Evolutionary conservation across 2,329 filamentous ascomycete species (phyloP).

Genomic region (Penicillium sp.): DNA sequence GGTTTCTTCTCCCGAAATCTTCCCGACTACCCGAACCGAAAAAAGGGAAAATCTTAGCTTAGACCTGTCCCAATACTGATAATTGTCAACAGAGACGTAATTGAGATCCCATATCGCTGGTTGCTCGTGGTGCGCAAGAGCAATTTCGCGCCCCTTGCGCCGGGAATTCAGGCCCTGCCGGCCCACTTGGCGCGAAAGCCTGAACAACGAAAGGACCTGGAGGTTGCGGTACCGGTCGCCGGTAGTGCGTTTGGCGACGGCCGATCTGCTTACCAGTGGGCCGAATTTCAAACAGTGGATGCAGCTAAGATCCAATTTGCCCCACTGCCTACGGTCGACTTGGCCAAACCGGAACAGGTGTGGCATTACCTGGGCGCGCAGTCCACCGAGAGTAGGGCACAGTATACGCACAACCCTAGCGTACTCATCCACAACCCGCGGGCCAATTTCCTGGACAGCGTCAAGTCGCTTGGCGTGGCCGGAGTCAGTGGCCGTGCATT

Average conservation of each 20-base stretch:
- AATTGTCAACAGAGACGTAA: constrained; percentile 47
- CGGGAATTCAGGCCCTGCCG: constrained; percentile 48
- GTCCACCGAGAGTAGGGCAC: constrained; percentile 86
- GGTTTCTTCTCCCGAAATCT: constrained; percentile 4
- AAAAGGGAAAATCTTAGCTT: neutral
- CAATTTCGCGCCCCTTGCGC: constrained; percentile 48
- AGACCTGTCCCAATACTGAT: constrained; percentile 13
- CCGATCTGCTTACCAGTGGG: constrained; percentile 62
- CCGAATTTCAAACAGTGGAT: constrained; percentile 70
- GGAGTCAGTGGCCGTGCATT: constrained; percentile 25
- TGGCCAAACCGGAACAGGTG: constrained; percentile 70
- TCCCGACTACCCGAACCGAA: constrained; percentile 9
- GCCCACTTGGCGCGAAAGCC: constrained; percentile 51
- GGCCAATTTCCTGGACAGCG: constrained; percentile 51
- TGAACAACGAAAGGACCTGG: constrained; percentile 55
- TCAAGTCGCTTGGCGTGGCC: constrained; percentile 41
- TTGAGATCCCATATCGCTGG: constrained; percentile 62
- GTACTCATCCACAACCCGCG: constrained; percentile 49
- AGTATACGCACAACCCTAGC: constrained; percentile 78
- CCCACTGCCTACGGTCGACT: constrained; percentile 67
- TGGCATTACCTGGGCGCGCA: constrained; percentile 86
- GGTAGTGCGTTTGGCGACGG: constrained; percentile 66
- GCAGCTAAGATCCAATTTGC: constrained; percentile 56
- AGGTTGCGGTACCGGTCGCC: constrained; percentile 62
- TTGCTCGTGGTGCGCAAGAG: constrained; percentile 51